These are phyloP conservation scores for Hypoxylon lienhwacheense DNA, from an alignment of 495 filamentous ascomycete genomes.

Conservation along the genomic window DNA sequence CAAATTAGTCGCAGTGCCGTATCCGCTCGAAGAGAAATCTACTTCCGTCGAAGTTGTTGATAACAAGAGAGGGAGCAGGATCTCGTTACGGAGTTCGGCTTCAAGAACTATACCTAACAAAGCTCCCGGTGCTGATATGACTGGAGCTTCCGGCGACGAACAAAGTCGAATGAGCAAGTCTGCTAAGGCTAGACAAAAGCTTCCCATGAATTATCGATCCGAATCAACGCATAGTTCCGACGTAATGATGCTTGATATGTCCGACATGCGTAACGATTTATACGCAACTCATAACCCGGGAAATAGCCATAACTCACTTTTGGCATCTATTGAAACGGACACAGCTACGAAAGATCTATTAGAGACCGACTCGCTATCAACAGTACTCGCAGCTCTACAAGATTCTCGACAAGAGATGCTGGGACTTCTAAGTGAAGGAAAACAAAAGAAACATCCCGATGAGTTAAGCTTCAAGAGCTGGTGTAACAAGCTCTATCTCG, in stretches of 20 bases:
- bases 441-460: conserved; percentile 31
- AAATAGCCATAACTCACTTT: background rate
- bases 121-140: background rate
- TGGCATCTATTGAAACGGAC: background rate
- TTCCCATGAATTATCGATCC: background rate
- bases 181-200: conserved; percentile 1
- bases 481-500: conserved; percentile 35
- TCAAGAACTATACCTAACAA: conserved; percentile 23
- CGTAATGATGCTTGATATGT: conserved; percentile 10
- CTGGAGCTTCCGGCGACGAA: conserved; percentile 8
- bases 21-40: conserved; percentile 23
- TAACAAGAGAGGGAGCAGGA: conserved; percentile 21
- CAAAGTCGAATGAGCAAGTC: background rate
- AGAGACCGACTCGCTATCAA: background rate
- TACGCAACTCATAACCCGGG: background rate
- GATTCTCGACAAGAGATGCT: conserved; percentile 21
- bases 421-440: conserved; percentile 16
- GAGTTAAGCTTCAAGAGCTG: conserved; percentile 24
- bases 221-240: conserved; percentile 2
- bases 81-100: conserved; percentile 13
- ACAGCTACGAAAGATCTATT: background rate
- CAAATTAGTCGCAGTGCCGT: conserved; percentile 23
- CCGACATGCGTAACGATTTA: background rate
- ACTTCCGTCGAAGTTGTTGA: conserved; percentile 20
- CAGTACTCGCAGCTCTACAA: conserved; percentile 26